Conservation (phyloP, 2,329 filamentous ascomycete species). For the Aureobasidium uvarum region DNA sequence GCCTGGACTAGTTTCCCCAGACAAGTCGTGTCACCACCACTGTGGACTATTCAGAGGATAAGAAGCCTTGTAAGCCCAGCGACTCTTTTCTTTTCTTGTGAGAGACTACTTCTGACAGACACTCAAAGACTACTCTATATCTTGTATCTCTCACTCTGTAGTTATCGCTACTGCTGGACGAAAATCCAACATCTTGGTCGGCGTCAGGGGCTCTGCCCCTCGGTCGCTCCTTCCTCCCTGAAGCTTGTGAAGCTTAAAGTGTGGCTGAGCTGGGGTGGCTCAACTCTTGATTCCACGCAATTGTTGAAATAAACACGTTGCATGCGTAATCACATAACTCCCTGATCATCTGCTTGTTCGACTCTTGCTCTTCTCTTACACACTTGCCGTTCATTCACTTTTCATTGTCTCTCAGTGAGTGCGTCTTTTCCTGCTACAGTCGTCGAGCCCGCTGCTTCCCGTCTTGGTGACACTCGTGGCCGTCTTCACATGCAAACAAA, state of each 20-base stretch:
- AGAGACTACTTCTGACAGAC: too few species aligned
- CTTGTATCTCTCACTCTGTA: background rate
- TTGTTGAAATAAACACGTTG: conserved; percentile 18
- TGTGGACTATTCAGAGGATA: background rate
- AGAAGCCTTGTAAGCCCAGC: background rate
- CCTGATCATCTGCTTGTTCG: background rate
- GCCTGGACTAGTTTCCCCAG: conserved; percentile 18
- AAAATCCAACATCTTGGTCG: background rate
- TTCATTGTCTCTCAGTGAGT: background rate
- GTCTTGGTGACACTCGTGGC: background rate
- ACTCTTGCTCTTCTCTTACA: background rate
- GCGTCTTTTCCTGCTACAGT: background rate
- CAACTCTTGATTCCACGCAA: background rate
- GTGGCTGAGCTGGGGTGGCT: conserved; percentile 20
- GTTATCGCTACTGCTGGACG: background rate
- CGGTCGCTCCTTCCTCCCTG: background rate
- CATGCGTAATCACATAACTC: conserved; percentile 16
- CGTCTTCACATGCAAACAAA: conserved; percentile 25
- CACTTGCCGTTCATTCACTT: background rate
- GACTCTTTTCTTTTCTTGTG: background rate
- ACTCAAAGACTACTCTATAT: too few species aligned
- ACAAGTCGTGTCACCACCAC: conserved; percentile 17
- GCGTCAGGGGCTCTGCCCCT: conserved; percentile 15
- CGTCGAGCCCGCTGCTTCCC: background rate
- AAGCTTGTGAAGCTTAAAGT: background rate